A percentile compares a stretch with the other conserved stretches of the same genome.
phyloP scores from a whole-genome alignment of 345 rosid species.

The Arabidopsis arenosa region DNA sequence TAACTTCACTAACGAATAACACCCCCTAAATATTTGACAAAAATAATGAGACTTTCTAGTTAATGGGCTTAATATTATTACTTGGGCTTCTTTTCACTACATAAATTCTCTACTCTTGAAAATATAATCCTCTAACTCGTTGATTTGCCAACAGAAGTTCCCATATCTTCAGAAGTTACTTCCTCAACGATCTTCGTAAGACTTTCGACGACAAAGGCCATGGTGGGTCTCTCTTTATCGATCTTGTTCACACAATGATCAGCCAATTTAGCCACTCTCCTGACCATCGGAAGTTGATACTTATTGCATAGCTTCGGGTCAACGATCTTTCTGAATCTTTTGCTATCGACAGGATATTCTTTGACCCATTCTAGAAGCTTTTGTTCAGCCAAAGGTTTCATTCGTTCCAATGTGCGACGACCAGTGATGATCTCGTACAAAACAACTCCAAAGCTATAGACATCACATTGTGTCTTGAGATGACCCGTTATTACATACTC shows the following conservation, averaged over 20 bases:
- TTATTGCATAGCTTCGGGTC: constrained; percentile 73
- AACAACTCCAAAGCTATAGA: constrained; percentile 93
- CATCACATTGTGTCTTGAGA: constrained; percentile 68
- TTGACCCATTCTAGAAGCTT: constrained; percentile 95
- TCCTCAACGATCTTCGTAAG: constrained; percentile 66
- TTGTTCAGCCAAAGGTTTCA: constrained; percentile 63
- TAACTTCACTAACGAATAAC: too few species aligned
- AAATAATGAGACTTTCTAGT: not conserved
- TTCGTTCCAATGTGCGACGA: constrained; percentile 72
- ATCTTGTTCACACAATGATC: constrained; percentile 77
- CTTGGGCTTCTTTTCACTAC: not conserved
- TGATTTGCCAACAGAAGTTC: constrained; percentile 3
- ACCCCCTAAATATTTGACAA: not conserved
- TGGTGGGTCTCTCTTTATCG: constrained; percentile 71
- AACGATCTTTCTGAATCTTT: constrained; percentile 70
- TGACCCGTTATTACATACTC: constrained; percentile 92
- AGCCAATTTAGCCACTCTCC: constrained; percentile 68
- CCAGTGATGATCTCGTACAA: constrained; percentile 94
- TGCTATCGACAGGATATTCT: constrained; percentile 68
- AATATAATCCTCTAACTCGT: not conserved
- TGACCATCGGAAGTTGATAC: constrained; percentile 55
- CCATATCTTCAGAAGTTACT: constrained; percentile 41
- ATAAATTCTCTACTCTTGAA: not conserved
- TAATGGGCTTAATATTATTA: constrained; percentile 17
- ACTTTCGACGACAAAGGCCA: constrained; percentile 60